Base-by-base conservation (phyloP, 768 basidiomycete genomes). In the Vararia minispora region DNA sequence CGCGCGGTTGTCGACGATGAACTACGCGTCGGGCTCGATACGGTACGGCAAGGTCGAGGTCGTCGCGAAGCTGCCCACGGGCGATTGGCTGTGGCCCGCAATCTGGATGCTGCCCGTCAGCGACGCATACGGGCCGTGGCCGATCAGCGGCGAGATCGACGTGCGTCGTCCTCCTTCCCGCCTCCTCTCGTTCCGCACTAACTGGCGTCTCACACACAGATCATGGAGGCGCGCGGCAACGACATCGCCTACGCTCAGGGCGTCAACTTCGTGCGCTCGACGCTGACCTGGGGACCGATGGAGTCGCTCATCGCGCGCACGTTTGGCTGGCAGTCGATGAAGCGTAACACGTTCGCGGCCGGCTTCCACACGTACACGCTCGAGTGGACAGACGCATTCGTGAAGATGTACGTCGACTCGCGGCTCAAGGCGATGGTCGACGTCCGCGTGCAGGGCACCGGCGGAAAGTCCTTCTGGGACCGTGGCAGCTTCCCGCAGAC, bases 231-330 rank as follows among this genome's bases (percentile, higher is more conserved):
- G 44, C 69, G 63, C 49, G 68, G 71, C 17, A 73, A 69, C 55
- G 50, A 51, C 14, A 59, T 61, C n/a, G 54, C 57, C 10, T 65
- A 71, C 50, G 60, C 52, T 0, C 61, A 67, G 47, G 69, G 70
- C 35, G 52, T 58, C 40, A 67, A 69, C 54, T 69, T 60, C 44
- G 63, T 68, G 16, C 62, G 76, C 40, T 68, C 75, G 5, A 65
- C 72, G 23, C 58, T 91, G 16, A 76, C 76, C 55, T 91, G 79
- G 59, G 87, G 85, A 2, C 71, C 72, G 26, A 52, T 73, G 7
- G 50, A 59, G 29, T 44, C 58, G 0, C 51, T 73, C 2, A 49
- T 68, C 30, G 60, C 60, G 41, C 54, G 59, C 43, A 57, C 68
- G 33, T 63, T 58, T 49, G 69, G 69, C 21, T 69, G 62, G 59